These are phyloP conservation scores for Aspergillus diversus DNA, from an alignment of 495 filamentous ascomycete species.

Conservation along the genomic window DNA sequence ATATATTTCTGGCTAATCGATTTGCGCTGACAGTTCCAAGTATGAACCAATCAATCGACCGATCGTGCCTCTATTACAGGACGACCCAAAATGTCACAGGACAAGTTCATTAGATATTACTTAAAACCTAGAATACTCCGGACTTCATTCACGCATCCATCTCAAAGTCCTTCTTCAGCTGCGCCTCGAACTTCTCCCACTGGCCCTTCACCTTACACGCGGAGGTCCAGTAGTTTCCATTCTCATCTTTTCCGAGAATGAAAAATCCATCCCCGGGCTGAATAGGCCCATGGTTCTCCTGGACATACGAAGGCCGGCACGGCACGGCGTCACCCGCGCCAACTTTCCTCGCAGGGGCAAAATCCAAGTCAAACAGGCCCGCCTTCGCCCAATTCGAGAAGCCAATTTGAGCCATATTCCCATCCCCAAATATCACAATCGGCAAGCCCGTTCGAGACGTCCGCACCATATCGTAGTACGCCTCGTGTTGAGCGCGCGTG, in stretches of 20 bases:
- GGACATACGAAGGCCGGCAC: constrained; percentile 32
- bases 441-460: constrained; percentile 25
- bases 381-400: constrained; percentile 53
- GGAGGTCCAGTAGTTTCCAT: constrained; percentile 53
- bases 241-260: constrained; percentile 51
- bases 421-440: constrained; percentile 40
- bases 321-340: constrained; percentile 17
- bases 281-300: constrained; percentile 32
- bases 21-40: too few species aligned
- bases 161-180: constrained; percentile 27
- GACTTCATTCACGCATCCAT: not conserved
- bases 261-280: constrained; percentile 32
- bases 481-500: constrained; percentile 47
- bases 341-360: constrained; percentile 39
- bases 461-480: constrained; percentile 29
- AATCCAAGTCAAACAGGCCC: constrained; percentile 49
- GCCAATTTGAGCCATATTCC: constrained; percentile 36
- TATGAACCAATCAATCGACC: too few species aligned
- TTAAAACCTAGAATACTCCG: too few species aligned
- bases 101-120: too few species aligned
- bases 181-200: constrained; percentile 31
- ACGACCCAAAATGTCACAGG: too few species aligned
- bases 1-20: too few species aligned
- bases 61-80: too few species aligned
- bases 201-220: constrained; percentile 29